These are phyloP conservation scores for Diplodia mutila DNA, from an alignment of 2,329 filamentous ascomycete species.

Conservation along the genomic window DNA sequence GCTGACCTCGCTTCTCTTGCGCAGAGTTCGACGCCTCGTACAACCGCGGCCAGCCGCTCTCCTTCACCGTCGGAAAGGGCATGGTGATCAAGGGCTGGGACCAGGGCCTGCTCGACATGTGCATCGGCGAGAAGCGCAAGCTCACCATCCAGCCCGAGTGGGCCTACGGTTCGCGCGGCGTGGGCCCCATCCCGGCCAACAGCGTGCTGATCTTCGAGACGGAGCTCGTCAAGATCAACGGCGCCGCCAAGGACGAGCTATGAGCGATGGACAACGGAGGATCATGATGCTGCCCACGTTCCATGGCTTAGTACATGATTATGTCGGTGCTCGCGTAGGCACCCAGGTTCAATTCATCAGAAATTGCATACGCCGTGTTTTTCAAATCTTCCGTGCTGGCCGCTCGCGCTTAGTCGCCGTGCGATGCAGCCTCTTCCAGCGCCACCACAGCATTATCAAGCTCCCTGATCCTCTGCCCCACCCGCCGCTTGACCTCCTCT, in stretches of 20 bases:
- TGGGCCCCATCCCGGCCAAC: slow-evolving; percentile 78
- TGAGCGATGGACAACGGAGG: no score
- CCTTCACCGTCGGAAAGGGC: slow-evolving; percentile 77
- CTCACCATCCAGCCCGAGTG: slow-evolving; percentile 86
- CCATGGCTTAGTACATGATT: no score
- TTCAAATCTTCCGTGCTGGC: no score
- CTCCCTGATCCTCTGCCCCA: slow-evolving; percentile 57
- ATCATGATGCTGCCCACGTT: no score
- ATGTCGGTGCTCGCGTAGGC: no score
- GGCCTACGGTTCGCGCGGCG: slow-evolving; percentile 75
- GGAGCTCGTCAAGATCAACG: slow-evolving; percentile 65
- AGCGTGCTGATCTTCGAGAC: slow-evolving; percentile 93
- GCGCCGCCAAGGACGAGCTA: slow-evolving; percentile 18
- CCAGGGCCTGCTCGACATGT: slow-evolving; percentile 88
- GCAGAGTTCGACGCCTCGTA: slow-evolving; percentile 78
- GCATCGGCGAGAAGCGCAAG: slow-evolving; percentile 86
- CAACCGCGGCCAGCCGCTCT: slow-evolving; percentile 74
- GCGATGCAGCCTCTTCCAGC: slow-evolving; percentile 54
- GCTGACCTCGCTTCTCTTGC: slow-evolving; percentile 3
- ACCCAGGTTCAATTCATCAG: no score
- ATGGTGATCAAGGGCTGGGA: slow-evolving; percentile 97
- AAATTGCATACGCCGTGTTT: no score
- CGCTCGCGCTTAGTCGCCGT: slow-evolving; percentile 23
- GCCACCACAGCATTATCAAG: slow-evolving; percentile 56
- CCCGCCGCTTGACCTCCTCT: slow-evolving; percentile 55